phyloP scores from a whole-genome alignment of 1,284 basidiomycete genomes.

The Leccinum pachyderme region DNA sequence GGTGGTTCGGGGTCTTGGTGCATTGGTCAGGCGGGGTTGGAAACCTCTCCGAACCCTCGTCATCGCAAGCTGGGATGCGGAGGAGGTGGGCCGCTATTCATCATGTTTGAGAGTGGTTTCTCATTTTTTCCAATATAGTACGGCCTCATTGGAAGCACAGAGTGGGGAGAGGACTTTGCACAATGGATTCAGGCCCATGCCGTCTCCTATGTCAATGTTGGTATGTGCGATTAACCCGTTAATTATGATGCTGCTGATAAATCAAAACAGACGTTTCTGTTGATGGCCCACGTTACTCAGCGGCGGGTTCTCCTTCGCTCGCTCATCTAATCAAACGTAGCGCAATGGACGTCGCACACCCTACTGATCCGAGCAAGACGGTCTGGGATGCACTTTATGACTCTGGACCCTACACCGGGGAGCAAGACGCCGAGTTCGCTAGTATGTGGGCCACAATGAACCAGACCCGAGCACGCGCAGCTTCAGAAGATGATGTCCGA shows the following conservation, averaged over 20 bases:
- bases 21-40: conserved; percentile 76
- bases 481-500: conserved; percentile 20
- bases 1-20: conserved; percentile 79
- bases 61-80: conserved; percentile 92
- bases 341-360: conserved; percentile 70
- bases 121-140: conserved; percentile 48
- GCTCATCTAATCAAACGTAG: conserved; percentile 68
- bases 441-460: conserved; percentile 30
- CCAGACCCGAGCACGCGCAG: conserved; percentile 18
- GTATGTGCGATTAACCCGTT: conserved; percentile 34
- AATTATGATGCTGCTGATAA: conserved; percentile 8
- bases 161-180: conserved; percentile 88
- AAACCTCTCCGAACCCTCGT: conserved; percentile 85
- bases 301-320: conserved; percentile 70
- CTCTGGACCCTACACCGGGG: conserved; percentile 47
- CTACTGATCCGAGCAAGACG: conserved; percentile 48
- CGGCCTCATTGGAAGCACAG: conserved; percentile 82
- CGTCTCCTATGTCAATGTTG: conserved; percentile 88
- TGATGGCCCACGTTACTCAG: conserved; percentile 61
- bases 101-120: conserved; percentile 2
- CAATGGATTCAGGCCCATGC: conserved; percentile 76
- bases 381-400: conserved; percentile 69
- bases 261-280: conserved; percentile 55
- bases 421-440: conserved; percentile 35
- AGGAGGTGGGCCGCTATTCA: conserved; percentile 57